Percentiles rank a stretch among this genome's conserved stretches.
Evolutionary conservation across 768 basidiomycete species (phyloP).

Genomic region (Hypholoma sublateritium): DNA sequence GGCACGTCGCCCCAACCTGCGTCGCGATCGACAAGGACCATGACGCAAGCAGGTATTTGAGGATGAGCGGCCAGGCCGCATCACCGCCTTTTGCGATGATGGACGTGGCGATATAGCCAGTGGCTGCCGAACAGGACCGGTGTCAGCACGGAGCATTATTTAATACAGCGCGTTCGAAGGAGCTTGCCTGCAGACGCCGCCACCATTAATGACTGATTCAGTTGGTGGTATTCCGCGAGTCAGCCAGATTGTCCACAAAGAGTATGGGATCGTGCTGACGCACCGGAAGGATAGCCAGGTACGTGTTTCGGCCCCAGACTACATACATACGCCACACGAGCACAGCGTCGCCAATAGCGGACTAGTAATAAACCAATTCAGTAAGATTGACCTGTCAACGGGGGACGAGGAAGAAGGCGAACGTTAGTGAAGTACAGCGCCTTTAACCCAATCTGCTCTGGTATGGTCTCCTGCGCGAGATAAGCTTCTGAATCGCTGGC

Average conservation of each 20-base stretch:
- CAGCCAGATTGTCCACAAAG: neutral
- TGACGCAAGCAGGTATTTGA: conserved; percentile 2
- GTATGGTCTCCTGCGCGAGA: conserved; percentile 5
- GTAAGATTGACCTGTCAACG: neutral
- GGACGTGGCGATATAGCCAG: neutral
- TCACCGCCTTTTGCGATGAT: conserved; percentile 1
- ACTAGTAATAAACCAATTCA: neutral
- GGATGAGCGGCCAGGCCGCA: conserved; percentile 1
- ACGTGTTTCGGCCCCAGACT: conserved; percentile 2
- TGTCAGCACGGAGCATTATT: neutral
- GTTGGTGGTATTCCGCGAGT: neutral
- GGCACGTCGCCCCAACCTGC: neutral
- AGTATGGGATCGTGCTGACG: neutral
- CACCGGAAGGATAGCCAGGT: conserved; percentile 3
- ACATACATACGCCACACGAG: conserved; percentile 6
- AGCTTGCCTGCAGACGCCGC: conserved; percentile 1
- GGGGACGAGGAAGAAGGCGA: neutral
- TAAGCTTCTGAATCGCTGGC: neutral
- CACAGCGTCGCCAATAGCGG: conserved; percentile 5
- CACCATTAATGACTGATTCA: neutral
- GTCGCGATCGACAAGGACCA: conserved; percentile 4
- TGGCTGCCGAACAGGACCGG: neutral
- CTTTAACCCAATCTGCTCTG: conserved; percentile 5
- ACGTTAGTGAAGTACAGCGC: conserved; percentile 3
- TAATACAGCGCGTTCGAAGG: neutral